Conservation (phyloP, 129 eudicot species). For the Tagetes erecta region DNA sequence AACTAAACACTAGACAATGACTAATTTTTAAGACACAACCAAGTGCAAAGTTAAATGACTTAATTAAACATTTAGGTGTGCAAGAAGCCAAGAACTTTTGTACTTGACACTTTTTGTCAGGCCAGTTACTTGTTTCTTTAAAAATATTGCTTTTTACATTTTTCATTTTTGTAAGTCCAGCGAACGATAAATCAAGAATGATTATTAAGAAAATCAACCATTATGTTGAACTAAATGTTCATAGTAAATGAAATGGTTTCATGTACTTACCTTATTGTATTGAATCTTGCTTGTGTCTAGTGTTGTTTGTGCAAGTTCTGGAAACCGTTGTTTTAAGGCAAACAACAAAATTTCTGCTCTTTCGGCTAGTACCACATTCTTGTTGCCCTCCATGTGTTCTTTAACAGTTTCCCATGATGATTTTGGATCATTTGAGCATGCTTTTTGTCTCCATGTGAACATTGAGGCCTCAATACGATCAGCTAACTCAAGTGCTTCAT, state of each 20-base stretch:
- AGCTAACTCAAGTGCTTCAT: conserved; percentile 90
- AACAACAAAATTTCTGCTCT: conserved; percentile 70
- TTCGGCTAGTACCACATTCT: conserved; percentile 74
- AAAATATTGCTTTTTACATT: background rate
- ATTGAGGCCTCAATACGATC: conserved; percentile 85
- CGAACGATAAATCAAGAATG: background rate
- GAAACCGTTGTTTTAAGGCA: conserved; percentile 72
- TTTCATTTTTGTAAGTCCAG: too few species aligned
- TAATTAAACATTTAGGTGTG: background rate
- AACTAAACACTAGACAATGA: background rate
- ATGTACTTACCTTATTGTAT: conserved; percentile 55
- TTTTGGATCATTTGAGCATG: conserved; percentile 56
- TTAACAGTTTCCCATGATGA: conserved; percentile 77
- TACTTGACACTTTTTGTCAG: background rate
- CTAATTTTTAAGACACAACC: background rate
- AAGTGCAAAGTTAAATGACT: background rate
- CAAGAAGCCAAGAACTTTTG: background rate
- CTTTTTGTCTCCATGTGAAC: conserved; percentile 81
- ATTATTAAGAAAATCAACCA: background rate
- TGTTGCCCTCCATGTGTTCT: conserved; percentile 61
- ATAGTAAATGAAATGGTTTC: background rate
- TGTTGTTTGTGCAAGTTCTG: conserved; percentile 91
- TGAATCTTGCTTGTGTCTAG: conserved; percentile 91
- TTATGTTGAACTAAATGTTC: conserved; percentile 2
- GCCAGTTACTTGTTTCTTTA: background rate